These are phyloP conservation scores for Yamadazyma triangularis DNA, from an alignment of 1,139 yeast species.

Conservation along the genomic window DNA sequence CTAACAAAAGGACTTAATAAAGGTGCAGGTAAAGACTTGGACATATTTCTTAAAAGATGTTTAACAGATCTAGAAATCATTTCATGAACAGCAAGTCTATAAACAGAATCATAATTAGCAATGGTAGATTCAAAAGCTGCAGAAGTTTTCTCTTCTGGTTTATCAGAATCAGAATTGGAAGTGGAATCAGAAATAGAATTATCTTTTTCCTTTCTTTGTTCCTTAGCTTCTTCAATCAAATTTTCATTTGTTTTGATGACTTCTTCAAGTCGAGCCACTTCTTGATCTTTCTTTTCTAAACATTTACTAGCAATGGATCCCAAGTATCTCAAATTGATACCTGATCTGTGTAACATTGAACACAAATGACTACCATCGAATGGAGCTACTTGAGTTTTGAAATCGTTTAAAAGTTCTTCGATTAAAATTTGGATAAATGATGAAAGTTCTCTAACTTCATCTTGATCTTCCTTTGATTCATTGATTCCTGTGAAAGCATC, in stretches of 20 bases:
- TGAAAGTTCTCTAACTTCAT: slow-evolving; percentile 64
- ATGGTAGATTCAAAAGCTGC: slow-evolving; percentile 41
- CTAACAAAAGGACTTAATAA: slow-evolving; percentile 57
- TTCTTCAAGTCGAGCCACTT: slow-evolving; percentile 16
- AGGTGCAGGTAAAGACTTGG: slow-evolving; percentile 46
- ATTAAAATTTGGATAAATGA: slow-evolving; percentile 57
- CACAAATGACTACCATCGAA: slow-evolving; percentile 78
- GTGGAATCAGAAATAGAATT: slow-evolving; percentile 19
- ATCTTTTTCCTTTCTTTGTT: slow-evolving; percentile 27
- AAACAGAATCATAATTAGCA: slow-evolving; percentile 45
- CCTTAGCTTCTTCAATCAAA: slow-evolving; percentile 21
- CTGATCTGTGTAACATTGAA: slow-evolving; percentile 64
- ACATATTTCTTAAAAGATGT: slow-evolving; percentile 57
- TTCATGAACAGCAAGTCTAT: slow-evolving; percentile 54
- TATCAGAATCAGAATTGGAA: slow-evolving; percentile 24
- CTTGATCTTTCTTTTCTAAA: slow-evolving; percentile 20
- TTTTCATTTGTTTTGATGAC: slow-evolving; percentile 20
- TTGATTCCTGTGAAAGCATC: slow-evolving; percentile 61
- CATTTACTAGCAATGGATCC: slow-evolving; percentile 53
- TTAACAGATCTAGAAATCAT: slow-evolving; percentile 77
- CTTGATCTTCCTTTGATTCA: slow-evolving; percentile 48
- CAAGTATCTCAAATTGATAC: slow-evolving; percentile 86
- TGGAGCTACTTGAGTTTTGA: slow-evolving; percentile 59
- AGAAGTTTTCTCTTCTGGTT: slow-evolving; percentile 23
- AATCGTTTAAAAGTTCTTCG: slow-evolving; percentile 57